These are phyloP conservation scores for Closterium sp. DNA, from an alignment of 139 green algal species.

Conservation along the genomic window DNA sequence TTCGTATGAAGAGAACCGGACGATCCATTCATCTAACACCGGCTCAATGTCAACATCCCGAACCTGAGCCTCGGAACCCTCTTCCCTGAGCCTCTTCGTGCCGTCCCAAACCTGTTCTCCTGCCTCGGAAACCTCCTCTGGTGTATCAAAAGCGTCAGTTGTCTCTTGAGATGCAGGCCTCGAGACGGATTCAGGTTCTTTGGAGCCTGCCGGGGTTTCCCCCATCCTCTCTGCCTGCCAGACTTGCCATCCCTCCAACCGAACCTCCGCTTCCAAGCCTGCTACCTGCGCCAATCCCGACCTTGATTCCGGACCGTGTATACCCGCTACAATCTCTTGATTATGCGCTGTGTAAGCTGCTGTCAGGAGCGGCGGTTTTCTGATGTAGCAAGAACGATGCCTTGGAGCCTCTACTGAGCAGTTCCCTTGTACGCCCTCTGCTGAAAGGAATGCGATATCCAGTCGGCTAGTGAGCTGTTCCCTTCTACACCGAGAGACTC, in stretches of 20 bases:
- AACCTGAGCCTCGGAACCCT: not conserved
- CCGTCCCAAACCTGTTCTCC: not conserved
- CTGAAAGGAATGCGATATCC: not conserved
- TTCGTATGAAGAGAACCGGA: slow-evolving; percentile 38
- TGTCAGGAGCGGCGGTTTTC: not conserved
- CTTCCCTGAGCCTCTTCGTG: not conserved
- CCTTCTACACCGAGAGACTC: no score
- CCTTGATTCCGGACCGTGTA: not conserved
- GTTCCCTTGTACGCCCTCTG: no score
- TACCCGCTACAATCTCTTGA: no score
- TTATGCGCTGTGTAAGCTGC: not conserved
- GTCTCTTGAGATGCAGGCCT: not conserved
- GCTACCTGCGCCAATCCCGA: not conserved
- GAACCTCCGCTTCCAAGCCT: not conserved
- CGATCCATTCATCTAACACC: slow-evolving; percentile 40
- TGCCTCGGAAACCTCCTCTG: not conserved
- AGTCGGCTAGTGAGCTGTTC: no score
- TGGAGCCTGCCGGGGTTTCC: not conserved
- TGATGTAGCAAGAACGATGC: not conserved
- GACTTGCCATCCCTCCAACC: not conserved
- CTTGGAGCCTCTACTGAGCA: not conserved
- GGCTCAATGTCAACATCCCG: not conserved
- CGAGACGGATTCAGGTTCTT: not conserved
- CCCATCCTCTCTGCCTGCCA: not conserved
- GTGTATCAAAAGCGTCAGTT: not conserved